Percentiles rank a stretch among this genome's conserved stretches.
Conservation (phyloP, 2,329 filamentous ascomycete genomes). For the Cordyceps javanica region DNA sequence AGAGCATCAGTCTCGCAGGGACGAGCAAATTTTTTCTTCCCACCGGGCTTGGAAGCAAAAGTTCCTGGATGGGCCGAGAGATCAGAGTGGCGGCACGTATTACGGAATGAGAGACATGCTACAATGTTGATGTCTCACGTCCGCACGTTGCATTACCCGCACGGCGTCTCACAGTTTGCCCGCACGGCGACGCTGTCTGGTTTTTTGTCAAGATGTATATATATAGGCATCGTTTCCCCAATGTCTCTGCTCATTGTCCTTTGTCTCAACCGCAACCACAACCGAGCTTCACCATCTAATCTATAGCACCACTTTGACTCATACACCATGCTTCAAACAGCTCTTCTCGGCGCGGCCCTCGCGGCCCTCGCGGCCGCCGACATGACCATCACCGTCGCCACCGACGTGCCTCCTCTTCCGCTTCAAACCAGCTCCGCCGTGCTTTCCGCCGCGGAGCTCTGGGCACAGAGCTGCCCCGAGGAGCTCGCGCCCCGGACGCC, state of each 20-base stretch:
- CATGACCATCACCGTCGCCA: constrained; percentile 21
- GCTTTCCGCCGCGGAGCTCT: constrained; percentile 24
- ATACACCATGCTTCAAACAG: constrained; percentile 1
- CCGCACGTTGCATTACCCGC: neutral
- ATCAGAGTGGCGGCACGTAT: neutral
- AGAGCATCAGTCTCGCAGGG: neutral
- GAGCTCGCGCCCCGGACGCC: constrained; percentile 20
- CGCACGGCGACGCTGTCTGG: neutral
- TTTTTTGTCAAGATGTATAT: neutral
- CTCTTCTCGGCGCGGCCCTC: constrained; percentile 15
- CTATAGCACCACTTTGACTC: neutral
- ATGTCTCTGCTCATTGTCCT: neutral
- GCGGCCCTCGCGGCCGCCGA: neutral
- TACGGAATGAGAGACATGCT: neutral
- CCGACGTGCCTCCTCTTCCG: constrained; percentile 23
- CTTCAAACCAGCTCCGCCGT: constrained; percentile 19
- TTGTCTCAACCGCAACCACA: neutral
- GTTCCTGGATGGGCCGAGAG: neutral
- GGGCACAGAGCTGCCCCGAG: constrained; percentile 28
- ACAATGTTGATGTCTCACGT: neutral
- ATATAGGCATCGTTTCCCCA: neutral
- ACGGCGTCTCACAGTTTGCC: neutral
- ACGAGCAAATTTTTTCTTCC: neutral
- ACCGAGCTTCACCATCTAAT: neutral
- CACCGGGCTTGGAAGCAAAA: neutral